phyloP scores from a whole-genome alignment of 345 rosid genomes.

The Kernera saxatilis region DNA sequence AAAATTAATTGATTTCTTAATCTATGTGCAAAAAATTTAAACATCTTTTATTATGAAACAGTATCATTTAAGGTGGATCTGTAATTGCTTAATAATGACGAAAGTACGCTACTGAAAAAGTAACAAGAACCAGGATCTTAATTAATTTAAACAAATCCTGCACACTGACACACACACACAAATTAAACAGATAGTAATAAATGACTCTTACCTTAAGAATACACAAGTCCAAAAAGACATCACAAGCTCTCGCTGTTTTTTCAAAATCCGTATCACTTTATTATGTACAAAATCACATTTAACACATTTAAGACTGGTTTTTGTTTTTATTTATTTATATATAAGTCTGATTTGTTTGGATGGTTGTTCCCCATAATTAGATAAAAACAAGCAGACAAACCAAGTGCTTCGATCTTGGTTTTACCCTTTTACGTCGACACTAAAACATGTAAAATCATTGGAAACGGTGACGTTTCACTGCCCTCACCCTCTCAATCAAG shows the following conservation, averaged over 20 bases:
- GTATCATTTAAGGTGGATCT: no score
- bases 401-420: slow-evolving; percentile 28
- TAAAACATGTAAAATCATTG: slow-evolving; percentile 22
- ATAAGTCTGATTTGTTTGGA: background rate
- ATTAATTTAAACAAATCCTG: background rate
- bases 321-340: background rate
- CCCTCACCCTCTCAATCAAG: slow-evolving; percentile 11
- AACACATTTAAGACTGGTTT: slow-evolving; percentile 15
- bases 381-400: slow-evolving; percentile 26
- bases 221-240: slow-evolving; percentile 2
- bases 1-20: no score
- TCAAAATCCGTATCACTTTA: slow-evolving; percentile 24
- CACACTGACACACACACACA: no score
- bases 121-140: background rate
- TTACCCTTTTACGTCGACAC: slow-evolving; percentile 22
- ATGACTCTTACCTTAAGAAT: slow-evolving; percentile 6
- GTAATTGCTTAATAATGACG: background rate
- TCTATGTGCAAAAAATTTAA: no score
- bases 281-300: slow-evolving; percentile 25
- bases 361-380: slow-evolving; percentile 28
- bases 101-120: background rate
- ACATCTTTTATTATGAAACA: no score
- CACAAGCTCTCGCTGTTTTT: slow-evolving; percentile 18
- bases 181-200: background rate
- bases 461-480: slow-evolving; percentile 26